phyloP scores from a whole-genome alignment of 805 yeast genomes.

The Nakazawaea pomicola region DNA sequence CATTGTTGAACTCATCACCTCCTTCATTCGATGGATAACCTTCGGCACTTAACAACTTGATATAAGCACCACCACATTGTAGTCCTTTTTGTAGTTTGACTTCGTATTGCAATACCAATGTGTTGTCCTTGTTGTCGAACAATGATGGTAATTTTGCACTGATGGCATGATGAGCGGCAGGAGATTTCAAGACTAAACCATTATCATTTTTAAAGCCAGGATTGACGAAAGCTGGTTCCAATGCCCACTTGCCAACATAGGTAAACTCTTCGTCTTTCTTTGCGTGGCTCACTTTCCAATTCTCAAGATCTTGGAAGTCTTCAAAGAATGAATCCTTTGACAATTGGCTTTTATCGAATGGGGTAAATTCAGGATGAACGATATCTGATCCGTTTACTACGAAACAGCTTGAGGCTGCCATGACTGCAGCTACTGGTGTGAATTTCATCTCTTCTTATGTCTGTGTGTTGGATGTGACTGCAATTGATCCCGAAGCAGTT shows the following conservation, averaged over 20 bases:
- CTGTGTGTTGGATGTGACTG: too few relatives aligned
- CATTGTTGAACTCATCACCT: conserved; percentile 49
- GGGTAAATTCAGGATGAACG: conserved; percentile 29
- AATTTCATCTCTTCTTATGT: conserved; percentile 5
- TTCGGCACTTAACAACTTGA: conserved; percentile 58
- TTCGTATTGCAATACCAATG: conserved; percentile 85
- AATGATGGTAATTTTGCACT: conserved; percentile 53
- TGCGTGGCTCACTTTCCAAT: conserved; percentile 62
- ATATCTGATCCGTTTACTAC: conserved; percentile 14
- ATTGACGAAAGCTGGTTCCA: conserved; percentile 55
- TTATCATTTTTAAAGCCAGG: conserved; percentile 63
- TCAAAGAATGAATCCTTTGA: conserved; percentile 53
- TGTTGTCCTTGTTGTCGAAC: conserved; percentile 54
- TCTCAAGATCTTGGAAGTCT: conserved; percentile 44
- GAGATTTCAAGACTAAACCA: conserved; percentile 71
- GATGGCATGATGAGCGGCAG: conserved; percentile 81
- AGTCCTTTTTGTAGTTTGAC: conserved; percentile 77
- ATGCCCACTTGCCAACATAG: conserved; percentile 71
- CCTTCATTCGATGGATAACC: conserved; percentile 30
- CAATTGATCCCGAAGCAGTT: too few relatives aligned
- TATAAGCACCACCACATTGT: conserved; percentile 85
- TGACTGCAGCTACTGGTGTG: conserved; percentile 6
- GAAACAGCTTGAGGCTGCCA: not conserved
- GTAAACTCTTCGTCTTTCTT: conserved; percentile 47
- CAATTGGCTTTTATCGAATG: conserved; percentile 32